A percentile compares a stretch with the other conserved stretches of the same genome.
Conservation (phyloP, 441 rosid genomes). For the Kokia cookei region DNA sequence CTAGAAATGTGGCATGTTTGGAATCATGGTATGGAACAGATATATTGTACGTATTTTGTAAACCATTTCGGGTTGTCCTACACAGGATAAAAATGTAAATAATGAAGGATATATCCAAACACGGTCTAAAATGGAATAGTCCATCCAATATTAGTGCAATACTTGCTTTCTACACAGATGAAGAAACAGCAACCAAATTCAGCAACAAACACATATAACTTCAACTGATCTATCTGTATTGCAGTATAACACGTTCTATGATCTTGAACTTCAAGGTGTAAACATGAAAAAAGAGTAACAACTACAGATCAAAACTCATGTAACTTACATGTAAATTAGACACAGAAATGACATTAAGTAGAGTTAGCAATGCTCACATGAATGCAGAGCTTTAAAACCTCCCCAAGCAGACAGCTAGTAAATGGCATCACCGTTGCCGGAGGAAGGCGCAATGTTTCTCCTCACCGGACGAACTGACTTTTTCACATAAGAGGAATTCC, state of each 20-base stretch:
- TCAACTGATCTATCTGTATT: background rate
- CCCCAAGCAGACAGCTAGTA: background rate
- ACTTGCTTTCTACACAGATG: background rate
- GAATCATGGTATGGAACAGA: too few species aligned
- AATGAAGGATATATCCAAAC: background rate
- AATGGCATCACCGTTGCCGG: constrained; percentile 1
- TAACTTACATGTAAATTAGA: background rate
- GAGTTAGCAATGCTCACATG: constrained; percentile 15
- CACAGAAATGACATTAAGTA: background rate
- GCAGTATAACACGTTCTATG: background rate
- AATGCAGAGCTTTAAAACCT: background rate
- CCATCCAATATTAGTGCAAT: background rate
- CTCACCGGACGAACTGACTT: constrained; percentile 44
- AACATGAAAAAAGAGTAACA: background rate
- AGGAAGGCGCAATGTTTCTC: constrained; percentile 27
- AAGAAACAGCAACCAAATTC: background rate
- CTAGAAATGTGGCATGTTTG: too few species aligned
- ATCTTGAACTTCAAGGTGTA: background rate
- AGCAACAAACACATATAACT: background rate
- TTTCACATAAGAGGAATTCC: constrained; percentile 89
- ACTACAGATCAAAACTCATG: background rate
- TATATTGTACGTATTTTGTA: background rate
- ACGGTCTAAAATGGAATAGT: background rate
- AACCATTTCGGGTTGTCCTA: background rate
- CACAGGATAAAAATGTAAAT: background rate